Conservation (phyloP, 2,329 filamentous ascomycete genomes). For the Aspergillus quadricinctus region DNA sequence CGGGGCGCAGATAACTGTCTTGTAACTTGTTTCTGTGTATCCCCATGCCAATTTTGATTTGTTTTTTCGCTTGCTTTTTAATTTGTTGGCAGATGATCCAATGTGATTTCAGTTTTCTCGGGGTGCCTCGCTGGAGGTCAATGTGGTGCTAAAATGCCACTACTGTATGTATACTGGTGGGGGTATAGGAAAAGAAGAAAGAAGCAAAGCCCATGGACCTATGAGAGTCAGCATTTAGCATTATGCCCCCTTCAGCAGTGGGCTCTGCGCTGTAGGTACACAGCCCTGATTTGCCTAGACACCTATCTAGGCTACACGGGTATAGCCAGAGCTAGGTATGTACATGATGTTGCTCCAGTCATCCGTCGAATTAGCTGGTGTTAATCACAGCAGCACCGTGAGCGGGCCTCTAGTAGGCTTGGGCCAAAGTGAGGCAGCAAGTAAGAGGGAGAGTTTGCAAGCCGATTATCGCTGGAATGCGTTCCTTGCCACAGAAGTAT, state of each 20-base stretch:
- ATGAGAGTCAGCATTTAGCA: neutral
- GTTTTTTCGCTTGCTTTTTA: neutral
- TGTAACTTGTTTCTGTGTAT: neutral
- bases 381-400: neutral
- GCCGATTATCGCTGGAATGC: neutral
- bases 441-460: neutral
- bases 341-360: neutral
- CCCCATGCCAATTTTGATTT: neutral
- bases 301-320: no score
- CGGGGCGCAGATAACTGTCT: neutral
- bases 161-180: neutral
- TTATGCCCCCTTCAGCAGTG: no score
- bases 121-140: neutral
- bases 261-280: no score
- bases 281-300: no score
- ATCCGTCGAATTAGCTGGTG: neutral
- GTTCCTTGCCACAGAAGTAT: neutral
- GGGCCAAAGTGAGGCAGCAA: neutral
- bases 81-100: neutral
- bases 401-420: neutral
- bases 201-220: neutral
- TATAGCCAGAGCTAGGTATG: neutral
- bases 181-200: neutral
- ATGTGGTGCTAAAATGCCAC: neutral
- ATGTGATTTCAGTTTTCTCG: neutral